These are phyloP conservation scores for Aspergillus saccharolyticus DNA, from an alignment of 495 filamentous ascomycete genomes.

Conservation along the genomic window DNA sequence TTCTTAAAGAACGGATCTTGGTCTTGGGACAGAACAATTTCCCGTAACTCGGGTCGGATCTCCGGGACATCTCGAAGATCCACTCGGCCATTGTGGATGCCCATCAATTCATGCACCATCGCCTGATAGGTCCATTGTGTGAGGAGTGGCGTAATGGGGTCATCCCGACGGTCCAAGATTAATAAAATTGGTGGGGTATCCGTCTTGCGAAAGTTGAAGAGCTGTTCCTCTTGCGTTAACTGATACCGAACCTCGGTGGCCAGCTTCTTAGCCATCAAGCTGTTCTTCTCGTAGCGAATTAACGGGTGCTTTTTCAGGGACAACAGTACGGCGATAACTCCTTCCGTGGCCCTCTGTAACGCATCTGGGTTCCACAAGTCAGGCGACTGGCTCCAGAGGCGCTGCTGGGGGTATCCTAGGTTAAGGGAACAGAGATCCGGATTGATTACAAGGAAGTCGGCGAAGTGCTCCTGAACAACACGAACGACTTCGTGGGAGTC, in stretches of 20 bases:
- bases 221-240: constrained; percentile 90
- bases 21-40: constrained; percentile 94
- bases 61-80: constrained; percentile 84
- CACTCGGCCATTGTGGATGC: constrained; percentile 88
- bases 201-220: constrained; percentile 93
- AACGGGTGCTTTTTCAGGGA: constrained; percentile 93
- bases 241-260: constrained; percentile 88
- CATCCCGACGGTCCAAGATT: constrained; percentile 86
- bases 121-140: constrained; percentile 99
- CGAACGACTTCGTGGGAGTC: constrained; percentile 96
- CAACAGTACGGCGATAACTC: constrained; percentile 73
- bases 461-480: constrained; percentile 88
- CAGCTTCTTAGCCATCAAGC: constrained; percentile 82
- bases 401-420: constrained; percentile 65
- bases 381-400: constrained; percentile 68
- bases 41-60: constrained; percentile 82
- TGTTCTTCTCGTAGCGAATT: constrained; percentile 92
- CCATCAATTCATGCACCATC: constrained; percentile 95
- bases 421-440: constrained; percentile 86
- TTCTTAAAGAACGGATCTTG: constrained; percentile 99
- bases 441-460: constrained; percentile 91
- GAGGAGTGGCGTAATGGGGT: constrained; percentile 91
- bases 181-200: constrained; percentile 93
- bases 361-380: constrained; percentile 90
- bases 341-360: constrained; percentile 77